Evolutionary conservation across 805 yeast species (phyloP).

Genomic region (Wickerhamiella hasegawae): DNA sequence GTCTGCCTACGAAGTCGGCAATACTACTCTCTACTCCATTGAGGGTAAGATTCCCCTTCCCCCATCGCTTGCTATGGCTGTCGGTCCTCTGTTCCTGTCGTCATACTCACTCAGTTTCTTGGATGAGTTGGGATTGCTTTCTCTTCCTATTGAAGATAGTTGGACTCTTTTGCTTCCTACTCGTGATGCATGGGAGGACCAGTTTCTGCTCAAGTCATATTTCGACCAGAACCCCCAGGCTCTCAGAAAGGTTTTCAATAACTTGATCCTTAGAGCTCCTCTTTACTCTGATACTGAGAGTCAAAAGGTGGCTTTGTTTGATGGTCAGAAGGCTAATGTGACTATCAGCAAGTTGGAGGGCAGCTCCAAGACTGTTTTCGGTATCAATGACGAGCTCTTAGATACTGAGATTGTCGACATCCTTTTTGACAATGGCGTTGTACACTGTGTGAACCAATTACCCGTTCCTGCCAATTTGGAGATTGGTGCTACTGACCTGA

Average conservation of each 20-base stretch:
- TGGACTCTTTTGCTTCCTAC: constrained; percentile 72
- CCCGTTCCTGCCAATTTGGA: constrained; percentile 40
- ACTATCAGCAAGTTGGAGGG: neutral
- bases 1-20: constrained; percentile 34
- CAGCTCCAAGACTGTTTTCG: neutral
- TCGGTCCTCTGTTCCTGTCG: constrained; percentile 48
- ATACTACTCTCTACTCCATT: constrained; percentile 49
- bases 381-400: neutral
- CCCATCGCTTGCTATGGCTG: constrained; percentile 40
- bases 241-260: constrained; percentile 37
- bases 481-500: constrained; percentile 39
- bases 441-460: constrained; percentile 48
- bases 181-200: constrained; percentile 50
- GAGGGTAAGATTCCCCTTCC: constrained; percentile 52
- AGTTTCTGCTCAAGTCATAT: constrained; percentile 45
- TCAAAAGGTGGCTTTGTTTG: constrained; percentile 15
- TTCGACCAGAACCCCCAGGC: constrained; percentile 36
- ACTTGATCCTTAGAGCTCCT: constrained; percentile 43
- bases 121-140: constrained; percentile 34
- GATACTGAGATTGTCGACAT: constrained; percentile 34
- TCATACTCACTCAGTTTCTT: constrained; percentile 48
- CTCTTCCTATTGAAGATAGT: constrained; percentile 38
- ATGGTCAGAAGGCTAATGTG: constrained; percentile 10
- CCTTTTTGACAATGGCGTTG: constrained; percentile 69
- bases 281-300: constrained; percentile 46